Evolutionary conservation across 228 moss, liverwort and hornwort species (phyloP).

Genomic region (Sphagnum magellanicum): DNA sequence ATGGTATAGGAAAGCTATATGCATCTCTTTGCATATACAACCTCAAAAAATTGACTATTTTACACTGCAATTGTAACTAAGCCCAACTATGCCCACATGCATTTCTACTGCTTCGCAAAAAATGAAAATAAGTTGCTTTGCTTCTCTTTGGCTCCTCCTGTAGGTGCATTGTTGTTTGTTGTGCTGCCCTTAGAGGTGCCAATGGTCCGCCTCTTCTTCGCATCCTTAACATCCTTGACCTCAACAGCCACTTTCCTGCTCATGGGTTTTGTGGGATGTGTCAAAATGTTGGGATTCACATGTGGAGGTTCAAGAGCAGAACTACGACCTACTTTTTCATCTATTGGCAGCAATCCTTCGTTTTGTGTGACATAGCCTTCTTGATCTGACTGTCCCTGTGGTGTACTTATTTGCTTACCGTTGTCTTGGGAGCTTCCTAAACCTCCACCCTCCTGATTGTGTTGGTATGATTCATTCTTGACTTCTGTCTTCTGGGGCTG

Average conservation of each 20-base stretch:
- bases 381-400: background rate
- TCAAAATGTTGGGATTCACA: constrained; percentile 13
- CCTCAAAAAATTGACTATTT: background rate
- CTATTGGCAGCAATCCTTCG: too few species aligned
- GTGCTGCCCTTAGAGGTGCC: constrained; percentile 11
- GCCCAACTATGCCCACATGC: too few species aligned
- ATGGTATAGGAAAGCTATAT: background rate
- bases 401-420: constrained; percentile 2
- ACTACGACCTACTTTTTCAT: background rate
- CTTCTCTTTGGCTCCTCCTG: constrained; percentile 36
- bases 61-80: too few species aligned
- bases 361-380: too few species aligned
- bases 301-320: background rate
- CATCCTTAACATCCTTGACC: constrained; percentile 11
- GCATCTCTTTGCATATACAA: background rate
- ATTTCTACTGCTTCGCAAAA: constrained; percentile 40
- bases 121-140: constrained; percentile 71
- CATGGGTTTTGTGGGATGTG: constrained; percentile 19
- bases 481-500: constrained; percentile 10
- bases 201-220: constrained; percentile 33
- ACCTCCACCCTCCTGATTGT: constrained; percentile 3
- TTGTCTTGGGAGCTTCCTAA: constrained; percentile 4
- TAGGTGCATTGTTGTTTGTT: constrained; percentile 6
- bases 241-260: constrained; percentile 21
- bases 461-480: constrained; percentile 1